Conservation (phyloP, 768 basidiomycete species). For the Mycena capillaripes region DNA sequence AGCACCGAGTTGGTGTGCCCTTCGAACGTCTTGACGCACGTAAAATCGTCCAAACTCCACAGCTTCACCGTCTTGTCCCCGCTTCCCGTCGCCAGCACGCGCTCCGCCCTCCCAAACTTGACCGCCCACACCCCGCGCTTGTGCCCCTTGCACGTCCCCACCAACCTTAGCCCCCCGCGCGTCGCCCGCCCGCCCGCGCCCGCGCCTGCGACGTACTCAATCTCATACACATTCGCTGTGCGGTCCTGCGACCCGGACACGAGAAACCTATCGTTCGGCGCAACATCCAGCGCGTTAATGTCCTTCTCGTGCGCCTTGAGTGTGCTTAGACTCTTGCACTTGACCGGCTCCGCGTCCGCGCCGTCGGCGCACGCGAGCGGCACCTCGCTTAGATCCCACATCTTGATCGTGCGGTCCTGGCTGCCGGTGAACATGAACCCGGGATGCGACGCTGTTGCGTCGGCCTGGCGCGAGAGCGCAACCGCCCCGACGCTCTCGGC, state of each 20-base stretch:
- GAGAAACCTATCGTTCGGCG: slow-evolving; percentile 89
- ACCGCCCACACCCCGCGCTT: slow-evolving; percentile 97
- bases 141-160: slow-evolving; percentile 95
- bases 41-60: slow-evolving; percentile 95
- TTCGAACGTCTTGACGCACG: slow-evolving; percentile 96
- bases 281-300: slow-evolving; percentile 95
- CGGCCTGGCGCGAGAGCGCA: slow-evolving; percentile 76
- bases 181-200: slow-evolving; percentile 57
- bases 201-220: slow-evolving; percentile 65
- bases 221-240: slow-evolving; percentile 90
- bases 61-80: slow-evolving; percentile 95
- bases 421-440: slow-evolving; percentile 94
- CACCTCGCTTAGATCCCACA: slow-evolving; percentile 91
- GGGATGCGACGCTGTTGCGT: slow-evolving; percentile 45
- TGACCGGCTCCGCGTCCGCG: slow-evolving; percentile 51
- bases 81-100: slow-evolving; percentile 92
- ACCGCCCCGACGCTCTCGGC: slow-evolving; percentile 94
- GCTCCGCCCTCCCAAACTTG: slow-evolving; percentile 86
- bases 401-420: slow-evolving; percentile 97
- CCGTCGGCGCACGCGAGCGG: slow-evolving; percentile 48
- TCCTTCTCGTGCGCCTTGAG: slow-evolving; percentile 97
- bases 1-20: slow-evolving; percentile 98
- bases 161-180: slow-evolving; percentile 77
- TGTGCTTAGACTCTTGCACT: slow-evolving; percentile 85
- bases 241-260: slow-evolving; percentile 97